These are phyloP conservation scores for Lasiodiplodia theobromae DNA, from an alignment of 2,329 filamentous ascomycete species.

Conservation along the genomic window DNA sequence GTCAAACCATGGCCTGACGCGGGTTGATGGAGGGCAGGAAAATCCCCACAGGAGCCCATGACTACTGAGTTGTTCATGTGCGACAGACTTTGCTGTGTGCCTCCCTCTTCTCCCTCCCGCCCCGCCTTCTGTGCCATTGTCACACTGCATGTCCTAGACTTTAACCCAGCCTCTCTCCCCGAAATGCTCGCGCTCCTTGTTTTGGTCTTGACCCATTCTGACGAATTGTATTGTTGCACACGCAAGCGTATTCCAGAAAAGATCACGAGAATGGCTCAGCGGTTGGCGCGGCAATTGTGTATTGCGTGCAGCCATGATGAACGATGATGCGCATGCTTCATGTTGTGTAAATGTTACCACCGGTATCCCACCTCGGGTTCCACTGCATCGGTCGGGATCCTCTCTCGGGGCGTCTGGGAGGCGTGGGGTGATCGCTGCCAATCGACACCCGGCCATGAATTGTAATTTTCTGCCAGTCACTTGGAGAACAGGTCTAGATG, in stretches of 20 bases:
- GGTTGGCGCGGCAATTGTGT: neutral
- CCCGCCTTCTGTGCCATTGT: neutral
- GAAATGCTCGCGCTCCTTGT: neutral
- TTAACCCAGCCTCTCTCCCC: neutral
- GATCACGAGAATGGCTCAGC: neutral
- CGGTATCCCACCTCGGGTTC: neutral
- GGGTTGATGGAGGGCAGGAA: neutral
- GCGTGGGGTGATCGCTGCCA: neutral
- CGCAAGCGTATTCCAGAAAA: neutral
- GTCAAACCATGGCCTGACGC: neutral
- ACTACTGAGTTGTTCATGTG: constrained; percentile 7
- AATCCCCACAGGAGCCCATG: neutral
- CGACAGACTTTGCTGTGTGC: neutral
- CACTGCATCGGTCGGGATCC: constrained; percentile 12
- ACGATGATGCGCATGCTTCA: constrained; percentile 23
- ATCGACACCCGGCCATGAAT: neutral
- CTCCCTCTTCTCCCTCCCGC: neutral
- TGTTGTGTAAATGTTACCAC: neutral
- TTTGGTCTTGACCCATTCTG: neutral
- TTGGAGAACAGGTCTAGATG: neutral
- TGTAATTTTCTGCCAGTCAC: neutral
- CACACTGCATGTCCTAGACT: constrained; percentile 1
- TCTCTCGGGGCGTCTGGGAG: too few relatives aligned
- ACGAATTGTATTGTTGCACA: neutral
- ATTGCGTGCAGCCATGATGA: neutral